Evolutionary conservation across 2,329 filamentous ascomycete species (phyloP), one percentile per base, ranked within the genome.

Genomic region (Fonsecaea pedrosoi): DNA sequence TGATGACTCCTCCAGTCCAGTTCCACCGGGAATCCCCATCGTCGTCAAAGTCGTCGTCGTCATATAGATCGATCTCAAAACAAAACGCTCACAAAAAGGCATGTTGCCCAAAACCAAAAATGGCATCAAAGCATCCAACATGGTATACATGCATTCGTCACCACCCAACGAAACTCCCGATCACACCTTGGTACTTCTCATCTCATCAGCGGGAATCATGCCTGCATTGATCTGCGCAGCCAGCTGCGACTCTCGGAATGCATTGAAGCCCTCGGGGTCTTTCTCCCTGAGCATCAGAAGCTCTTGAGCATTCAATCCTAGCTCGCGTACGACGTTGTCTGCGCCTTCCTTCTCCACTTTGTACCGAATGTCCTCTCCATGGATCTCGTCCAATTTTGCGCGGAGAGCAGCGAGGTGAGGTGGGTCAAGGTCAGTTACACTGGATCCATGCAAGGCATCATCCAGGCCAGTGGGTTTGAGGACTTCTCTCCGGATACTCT

Each of bases 401-500:
- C 81, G 77, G 32, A 84, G 69, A 34, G 77, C 81, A 15, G 79
- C 78, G 7, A 89, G 74, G 62, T 84, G 79, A 65, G 78, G 74
- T 0, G 79, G 74, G 42, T 79, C 75, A 2, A 77, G 75, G 42
- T 81, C 79, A 2, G 77, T 72, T 5, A 74, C 76, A 1, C 74
- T 75, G 1, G 75, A 75, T 25, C 78, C 75, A 42, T 80, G 74
- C 59, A 74, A 68, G 72, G 74, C 64, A 40, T 78, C 74, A 60
- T 82, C 79, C 2, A 81, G 71, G 6, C 67, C 68, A 3, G 83
- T 79, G 3, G 83, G 81, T 15, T 82, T 80, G 53, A 90, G 79
- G 42, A 91, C 83, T 66, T 89, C 87, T 50, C 88, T 86, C 21
- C 88, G 86, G 54, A 91, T 81, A 69, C 86, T 84, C 73, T 91